Base-by-base conservation (phyloP, 805 yeast genomes). In the Zygosaccharomyces pseudorouxii region DNA sequence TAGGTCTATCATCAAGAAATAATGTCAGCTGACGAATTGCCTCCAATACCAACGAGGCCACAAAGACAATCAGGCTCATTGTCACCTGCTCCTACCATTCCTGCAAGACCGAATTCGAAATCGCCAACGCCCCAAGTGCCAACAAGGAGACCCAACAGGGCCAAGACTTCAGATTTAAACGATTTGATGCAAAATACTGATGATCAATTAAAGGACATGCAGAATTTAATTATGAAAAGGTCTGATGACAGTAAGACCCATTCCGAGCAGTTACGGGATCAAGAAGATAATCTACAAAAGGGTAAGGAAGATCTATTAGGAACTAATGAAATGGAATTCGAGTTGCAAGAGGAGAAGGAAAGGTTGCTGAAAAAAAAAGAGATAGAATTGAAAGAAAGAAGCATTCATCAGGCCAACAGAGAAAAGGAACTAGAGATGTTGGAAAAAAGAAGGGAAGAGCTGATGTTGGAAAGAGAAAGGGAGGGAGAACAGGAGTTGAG, bases 41-140 rank as follows among this genome's bases (percentile, higher is more conserved):
- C 71, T 6, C 38, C 50, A 19, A 48, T 68, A 49, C 71, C 73
- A 12, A 52, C 55, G 31, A 65, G 56, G 14, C 59, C 57, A 6
- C 47, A 28, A n/a, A 48, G 47, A 31, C 41, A 31, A 18, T 45
- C 46, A 27, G 38, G 45, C 8, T 48, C 55, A 14, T 36, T 52
- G 11, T 31, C 61, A 4, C 30, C 46, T 11, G 45, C 49, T 19
- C 39, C 51, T 2, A 33, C 42, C 9, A 31, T 49, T 23, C 51
- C 57, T 22, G 31, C 48, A 12, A 41, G 57, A 35, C 49, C 55
- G 19, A 38, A 19, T 28, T 19, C 45, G 7, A 49, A 47, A 44
- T 23, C 49, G 1, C 46, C 40, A 9, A 40, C 53, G 7, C 56
- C 58, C 12, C 29, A 20, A 9, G 30, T 51, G 9, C 56, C 55